Percentiles rank a stretch among this genome's conserved stretches.
These are phyloP conservation scores for Pichia occidentalis DNA, from an alignment of 805 yeast species.

Conservation along the genomic window DNA sequence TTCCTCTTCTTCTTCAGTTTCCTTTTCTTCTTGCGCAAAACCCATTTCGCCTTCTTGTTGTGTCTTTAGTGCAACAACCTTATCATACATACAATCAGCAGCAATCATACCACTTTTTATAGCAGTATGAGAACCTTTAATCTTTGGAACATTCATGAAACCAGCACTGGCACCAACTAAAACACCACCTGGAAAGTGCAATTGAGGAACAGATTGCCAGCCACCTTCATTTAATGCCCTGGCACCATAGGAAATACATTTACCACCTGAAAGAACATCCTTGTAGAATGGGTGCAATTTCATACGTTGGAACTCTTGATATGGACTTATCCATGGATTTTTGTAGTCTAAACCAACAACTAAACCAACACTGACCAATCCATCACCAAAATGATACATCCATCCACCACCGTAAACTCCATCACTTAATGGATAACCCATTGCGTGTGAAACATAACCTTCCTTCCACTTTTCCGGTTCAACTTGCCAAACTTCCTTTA, in stretches of 20 bases:
- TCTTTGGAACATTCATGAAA: conserved; percentile 93
- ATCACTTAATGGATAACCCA: conserved; percentile 78
- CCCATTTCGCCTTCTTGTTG: conserved; percentile 33
- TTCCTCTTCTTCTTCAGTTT: conserved; percentile 33
- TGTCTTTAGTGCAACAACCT: conserved; percentile 41
- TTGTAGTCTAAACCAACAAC: conserved; percentile 92
- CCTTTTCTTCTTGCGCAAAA: conserved; percentile 23
- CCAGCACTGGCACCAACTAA: conserved; percentile 96
- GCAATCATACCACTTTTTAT: conserved; percentile 94
- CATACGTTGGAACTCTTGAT: conserved; percentile 91
- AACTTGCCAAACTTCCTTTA: conserved; percentile 97
- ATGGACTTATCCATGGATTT: conserved; percentile 94
- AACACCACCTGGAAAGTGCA: conserved; percentile 94
- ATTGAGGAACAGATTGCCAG: conserved; percentile 81
- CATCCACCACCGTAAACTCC: conserved; percentile 94
- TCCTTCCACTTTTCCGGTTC: conserved; percentile 69
- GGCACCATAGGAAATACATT: conserved; percentile 90
- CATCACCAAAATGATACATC: conserved; percentile 94
- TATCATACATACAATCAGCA: conserved; percentile 68
- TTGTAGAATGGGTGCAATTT: conserved; percentile 84
- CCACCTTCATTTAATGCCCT: conserved; percentile 98
- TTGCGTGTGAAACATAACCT: conserved; percentile 78
- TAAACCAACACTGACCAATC: conserved; percentile 84
- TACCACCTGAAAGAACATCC: conserved; percentile 75
- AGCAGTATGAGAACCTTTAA: conserved; percentile 97